A percentile compares a stretch with the other conserved stretches of the same genome.
These are phyloP conservation scores for Mycena galericulata DNA, from an alignment of 768 basidiomycete species.

Conservation along the genomic window DNA sequence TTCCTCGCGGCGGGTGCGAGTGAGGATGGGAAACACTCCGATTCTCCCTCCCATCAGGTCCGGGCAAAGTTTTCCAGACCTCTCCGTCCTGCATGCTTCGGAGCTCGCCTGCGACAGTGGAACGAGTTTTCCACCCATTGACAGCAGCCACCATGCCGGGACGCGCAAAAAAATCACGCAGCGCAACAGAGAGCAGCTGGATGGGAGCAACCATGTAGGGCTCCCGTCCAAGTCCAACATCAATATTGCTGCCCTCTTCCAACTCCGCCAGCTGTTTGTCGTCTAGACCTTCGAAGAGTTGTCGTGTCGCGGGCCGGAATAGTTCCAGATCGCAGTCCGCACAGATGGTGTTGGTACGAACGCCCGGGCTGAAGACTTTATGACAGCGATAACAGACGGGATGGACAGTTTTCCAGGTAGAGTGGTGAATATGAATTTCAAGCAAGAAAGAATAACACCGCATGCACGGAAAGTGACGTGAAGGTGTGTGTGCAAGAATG, in stretches of 20 bases:
- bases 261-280: not conserved
- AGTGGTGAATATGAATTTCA: not conserved
- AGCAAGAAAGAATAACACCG: not conserved
- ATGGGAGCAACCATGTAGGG: conserved; percentile 31
- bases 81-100: not conserved
- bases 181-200: conserved; percentile 23
- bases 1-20: not conserved
- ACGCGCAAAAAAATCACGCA: conserved; percentile 26
- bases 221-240: not conserved
- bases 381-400: conserved; percentile 9
- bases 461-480: not conserved
- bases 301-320: not conserved
- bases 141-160: conserved; percentile 24
- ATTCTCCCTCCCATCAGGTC: no score
- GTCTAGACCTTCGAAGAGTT: not conserved
- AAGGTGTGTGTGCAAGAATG: not conserved
- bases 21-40: not conserved
- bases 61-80: no score
- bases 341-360: not conserved
- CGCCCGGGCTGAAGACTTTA: not conserved
- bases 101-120: not conserved
- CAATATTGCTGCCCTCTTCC: not conserved
- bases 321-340: conserved; percentile 1
- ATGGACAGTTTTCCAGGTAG: not conserved
- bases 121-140: conserved; percentile 26